Evolutionary conservation across 2,329 filamentous ascomycete species (phyloP), one percentile per base, ranked within the genome.

Genomic region (Colletotrichum chrysophilum): DNA sequence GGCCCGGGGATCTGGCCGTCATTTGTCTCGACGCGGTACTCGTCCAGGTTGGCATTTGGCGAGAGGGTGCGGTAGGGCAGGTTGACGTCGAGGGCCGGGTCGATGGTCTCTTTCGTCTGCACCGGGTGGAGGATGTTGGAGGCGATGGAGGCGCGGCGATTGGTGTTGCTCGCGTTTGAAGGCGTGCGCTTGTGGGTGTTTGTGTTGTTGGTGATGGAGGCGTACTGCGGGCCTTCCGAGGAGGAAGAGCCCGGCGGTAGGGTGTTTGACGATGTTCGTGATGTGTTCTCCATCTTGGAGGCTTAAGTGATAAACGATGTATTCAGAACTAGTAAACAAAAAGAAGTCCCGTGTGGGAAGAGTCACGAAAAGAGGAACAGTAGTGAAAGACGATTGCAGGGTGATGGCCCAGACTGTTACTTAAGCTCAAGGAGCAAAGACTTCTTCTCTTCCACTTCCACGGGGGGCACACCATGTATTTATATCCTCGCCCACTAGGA

Each of bases 41-140:
- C 94, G 38, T 89, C 88, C 71, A 95, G 85, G 81, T 93, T 91
- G 76, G 92, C 92, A 52, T 85, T 83, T 69, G 88, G 86, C 76
- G 86, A 91, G 32, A 95, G 86, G 18, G 91, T 93, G 77, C 93
- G 91, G 80, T 92, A 91, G 4, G 93, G 93, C 1, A 95, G 88
- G 79, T 94, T 88, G 66, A 89, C 80, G 79, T 90, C 89, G 65
- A 87, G 80, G 30, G 84, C 78, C 9, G 86, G 86, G 76, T 88
- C 85, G 13, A 78, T 65, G 73, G 48, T 24, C n/a, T 86, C 85
- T 74, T 87, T 87, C 43, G 80, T 79, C 18, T 43, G 66, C 55
- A 60, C 78, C 67, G 66, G 64, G 71, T 24, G 74, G 61, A 72
- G 78, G 76, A 36, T 65, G 58, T 70, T 75, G 32, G 74, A 71